Conservation (phyloP, 1,284 basidiomycete species). For the Ganoderma sinense region DNA sequence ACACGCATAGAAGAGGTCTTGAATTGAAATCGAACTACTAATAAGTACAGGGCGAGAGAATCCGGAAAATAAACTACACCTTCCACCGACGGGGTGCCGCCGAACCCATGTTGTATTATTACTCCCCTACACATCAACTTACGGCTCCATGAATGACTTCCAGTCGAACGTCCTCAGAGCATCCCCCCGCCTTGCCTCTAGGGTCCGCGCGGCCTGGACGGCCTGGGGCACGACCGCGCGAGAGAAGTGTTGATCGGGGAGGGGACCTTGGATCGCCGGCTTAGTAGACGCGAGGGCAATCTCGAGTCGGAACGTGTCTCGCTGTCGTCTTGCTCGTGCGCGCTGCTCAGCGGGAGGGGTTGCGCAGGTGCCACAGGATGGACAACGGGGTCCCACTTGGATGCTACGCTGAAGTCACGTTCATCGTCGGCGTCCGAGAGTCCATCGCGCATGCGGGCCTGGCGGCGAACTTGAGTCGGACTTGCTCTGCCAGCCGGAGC, state of each 20-base stretch:
- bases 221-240: slow-evolving; percentile 1
- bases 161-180: background rate
- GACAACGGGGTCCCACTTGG: background rate
- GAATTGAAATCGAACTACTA: background rate
- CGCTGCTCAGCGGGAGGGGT: background rate
- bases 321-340: background rate
- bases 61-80: background rate
- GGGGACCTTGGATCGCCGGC: slow-evolving; percentile 22
- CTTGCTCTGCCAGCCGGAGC: slow-evolving; percentile 12
- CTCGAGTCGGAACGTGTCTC: background rate
- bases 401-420: slow-evolving; percentile 6
- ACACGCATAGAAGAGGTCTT: background rate
- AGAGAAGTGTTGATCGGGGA: slow-evolving; percentile 23
- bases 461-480: slow-evolving; percentile 15
- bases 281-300: slow-evolving; percentile 20
- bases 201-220: background rate
- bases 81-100: background rate
- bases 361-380: background rate
- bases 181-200: background rate
- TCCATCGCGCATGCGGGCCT: slow-evolving; percentile 22
- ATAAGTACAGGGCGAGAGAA: background rate
- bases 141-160: slow-evolving; percentile 9
- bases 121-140: slow-evolving; percentile 4
- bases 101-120: background rate
- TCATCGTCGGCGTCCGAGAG: slow-evolving; percentile 18